These are phyloP conservation scores for Geum urbanum DNA, from an alignment of 306 rosid genomes.

Conservation along the genomic window DNA sequence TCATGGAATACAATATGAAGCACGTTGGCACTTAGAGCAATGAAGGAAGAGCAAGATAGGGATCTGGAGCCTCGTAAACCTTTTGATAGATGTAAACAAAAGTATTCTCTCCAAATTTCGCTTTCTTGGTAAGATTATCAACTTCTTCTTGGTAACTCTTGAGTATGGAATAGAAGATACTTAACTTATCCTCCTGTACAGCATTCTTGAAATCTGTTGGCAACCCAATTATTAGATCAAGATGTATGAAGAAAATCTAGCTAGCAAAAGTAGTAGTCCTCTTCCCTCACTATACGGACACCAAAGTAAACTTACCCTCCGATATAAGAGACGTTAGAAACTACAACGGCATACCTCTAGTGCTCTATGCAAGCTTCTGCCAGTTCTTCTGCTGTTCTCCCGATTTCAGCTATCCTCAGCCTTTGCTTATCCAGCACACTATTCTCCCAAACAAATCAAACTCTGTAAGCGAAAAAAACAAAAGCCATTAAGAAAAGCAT, in stretches of 20 bases:
- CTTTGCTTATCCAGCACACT: conserved; percentile 86
- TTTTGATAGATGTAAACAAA: conserved; percentile 93
- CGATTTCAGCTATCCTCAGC: conserved; percentile 86
- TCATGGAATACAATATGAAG: conserved; percentile 25
- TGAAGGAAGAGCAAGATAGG: conserved; percentile 84
- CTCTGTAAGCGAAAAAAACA: conserved; percentile 37
- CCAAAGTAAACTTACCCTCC: not conserved
- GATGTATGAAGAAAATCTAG: not conserved
- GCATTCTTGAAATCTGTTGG: conserved; percentile 85
- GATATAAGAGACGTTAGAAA: conserved; percentile 13
- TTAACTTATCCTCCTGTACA: conserved; percentile 65
- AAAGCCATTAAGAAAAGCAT: conserved; percentile 1
- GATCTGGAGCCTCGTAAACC: conserved; percentile 97
- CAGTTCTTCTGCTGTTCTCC: conserved; percentile 94
- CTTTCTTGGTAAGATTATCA: conserved; percentile 90
- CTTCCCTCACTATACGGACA: not conserved
- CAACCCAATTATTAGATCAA: conserved; percentile 6
- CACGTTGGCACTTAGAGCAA: conserved; percentile 58
- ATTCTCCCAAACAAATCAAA: conserved; percentile 94
- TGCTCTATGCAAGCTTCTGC: conserved; percentile 94
- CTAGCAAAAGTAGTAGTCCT: not conserved
- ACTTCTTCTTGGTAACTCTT: conserved; percentile 96
- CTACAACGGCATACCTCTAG: conserved; percentile 53
- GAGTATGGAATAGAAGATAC: conserved; percentile 66
- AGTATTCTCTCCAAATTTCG: conserved; percentile 95